Conservation (phyloP, 179 eudicot species). For the Beta macrorhiza region DNA sequence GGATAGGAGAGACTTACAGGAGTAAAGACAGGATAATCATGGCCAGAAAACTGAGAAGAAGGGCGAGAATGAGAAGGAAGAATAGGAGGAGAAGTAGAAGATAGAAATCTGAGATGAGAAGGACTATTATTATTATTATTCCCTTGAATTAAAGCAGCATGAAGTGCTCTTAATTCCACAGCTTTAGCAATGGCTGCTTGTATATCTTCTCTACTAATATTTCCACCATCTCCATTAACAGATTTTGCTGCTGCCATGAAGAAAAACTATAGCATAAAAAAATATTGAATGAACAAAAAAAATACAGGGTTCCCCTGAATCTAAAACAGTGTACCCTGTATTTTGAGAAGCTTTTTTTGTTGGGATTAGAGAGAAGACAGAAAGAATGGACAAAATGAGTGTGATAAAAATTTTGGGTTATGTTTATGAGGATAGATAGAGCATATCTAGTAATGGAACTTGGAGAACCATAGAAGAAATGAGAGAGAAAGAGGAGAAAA, state of each 20-base stretch:
- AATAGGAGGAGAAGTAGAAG: slow-evolving; percentile 52
- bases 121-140: slow-evolving; percentile 38
- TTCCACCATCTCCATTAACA: slow-evolving; percentile 22
- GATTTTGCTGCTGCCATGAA: slow-evolving; percentile 39
- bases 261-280: neutral
- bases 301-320: neutral
- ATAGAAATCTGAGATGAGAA: slow-evolving; percentile 36
- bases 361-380: slow-evolving; percentile 23
- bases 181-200: slow-evolving; percentile 79
- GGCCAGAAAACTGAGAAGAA: slow-evolving; percentile 56
- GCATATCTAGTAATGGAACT: slow-evolving; percentile 43
- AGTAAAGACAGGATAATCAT: slow-evolving; percentile 89
- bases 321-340: slow-evolving; percentile 8
- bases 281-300: neutral
- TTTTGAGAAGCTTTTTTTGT: slow-evolving; percentile 3
- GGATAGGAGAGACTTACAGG: slow-evolving; percentile 53
- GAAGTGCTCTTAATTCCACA: slow-evolving; percentile 79
- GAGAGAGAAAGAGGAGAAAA: slow-evolving; percentile 29
- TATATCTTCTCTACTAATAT: slow-evolving; percentile 52
- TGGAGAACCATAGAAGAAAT: slow-evolving; percentile 35
- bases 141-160: slow-evolving; percentile 62
- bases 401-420: slow-evolving; percentile 6
- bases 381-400: slow-evolving; percentile 23
- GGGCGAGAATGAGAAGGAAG: slow-evolving; percentile 35
- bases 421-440: slow-evolving; percentile 15